phyloP scores from a whole-genome alignment of 2,329 filamentous ascomycete genomes.

The Huntiella omanensis region DNA sequence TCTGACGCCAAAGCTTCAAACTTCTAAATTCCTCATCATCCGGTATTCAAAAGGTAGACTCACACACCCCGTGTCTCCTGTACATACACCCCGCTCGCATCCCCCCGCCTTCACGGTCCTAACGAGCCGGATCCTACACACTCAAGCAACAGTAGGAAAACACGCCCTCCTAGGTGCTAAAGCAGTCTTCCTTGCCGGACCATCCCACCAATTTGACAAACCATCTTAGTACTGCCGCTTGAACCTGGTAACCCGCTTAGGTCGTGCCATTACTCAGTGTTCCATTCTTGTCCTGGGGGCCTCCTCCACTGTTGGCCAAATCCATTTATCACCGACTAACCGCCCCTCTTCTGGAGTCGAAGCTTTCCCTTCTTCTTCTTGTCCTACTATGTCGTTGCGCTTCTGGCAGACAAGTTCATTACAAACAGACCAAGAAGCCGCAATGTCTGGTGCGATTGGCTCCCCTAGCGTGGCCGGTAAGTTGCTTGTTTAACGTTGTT shows the following conservation, averaged over 20 bases:
- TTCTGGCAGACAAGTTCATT: conserved; percentile 10
- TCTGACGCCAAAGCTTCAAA: too few relatives aligned
- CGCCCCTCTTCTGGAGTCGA: conserved; percentile 4
- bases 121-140: too few relatives aligned
- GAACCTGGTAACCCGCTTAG: conserved; percentile 1
- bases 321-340: conserved; percentile 8
- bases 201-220: too few relatives aligned
- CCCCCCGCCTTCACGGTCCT: too few relatives aligned
- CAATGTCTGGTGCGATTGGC: conserved; percentile 10
- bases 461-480: conserved; percentile 12
- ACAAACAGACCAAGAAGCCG: conserved; percentile 6
- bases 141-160: too few relatives aligned
- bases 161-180: too few relatives aligned
- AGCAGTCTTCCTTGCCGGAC: conserved; percentile 1
- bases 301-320: conserved; percentile 3
- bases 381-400: conserved; percentile 17
- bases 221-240: neutral
- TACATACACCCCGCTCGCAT: too few relatives aligned
- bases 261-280: conserved; percentile 3
- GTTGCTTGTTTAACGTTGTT: conserved; percentile 12
- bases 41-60: too few relatives aligned
- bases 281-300: conserved; percentile 1
- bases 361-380: conserved; percentile 10
- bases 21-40: too few relatives aligned
- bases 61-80: too few relatives aligned